These are phyloP conservation scores for Trichocomaceae sp. DNA, from an alignment of 2,329 filamentous ascomycete genomes.

Conservation along the genomic window DNA sequence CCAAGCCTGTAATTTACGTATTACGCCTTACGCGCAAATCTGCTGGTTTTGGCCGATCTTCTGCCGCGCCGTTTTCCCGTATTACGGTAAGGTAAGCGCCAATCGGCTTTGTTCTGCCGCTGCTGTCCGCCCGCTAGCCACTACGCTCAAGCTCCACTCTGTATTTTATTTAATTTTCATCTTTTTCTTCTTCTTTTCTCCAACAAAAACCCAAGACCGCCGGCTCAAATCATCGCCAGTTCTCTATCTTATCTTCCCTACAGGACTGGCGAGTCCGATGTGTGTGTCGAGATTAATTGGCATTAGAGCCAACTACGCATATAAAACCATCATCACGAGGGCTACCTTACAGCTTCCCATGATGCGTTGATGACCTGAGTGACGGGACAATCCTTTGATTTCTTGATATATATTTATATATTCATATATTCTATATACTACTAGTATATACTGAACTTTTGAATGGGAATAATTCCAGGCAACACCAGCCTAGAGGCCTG, in stretches of 20 bases:
- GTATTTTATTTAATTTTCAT: conserved; percentile 22
- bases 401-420: no score
- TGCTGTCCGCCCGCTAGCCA: conserved; percentile 6
- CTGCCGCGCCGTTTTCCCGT: neutral
- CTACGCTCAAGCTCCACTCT: conserved; percentile 14
- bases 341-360: conserved; percentile 32
- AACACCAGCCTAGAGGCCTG: neutral
- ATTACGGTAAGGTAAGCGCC: neutral
- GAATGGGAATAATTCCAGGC: neutral
- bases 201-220: conserved; percentile 54
- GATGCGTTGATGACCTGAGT: conserved; percentile 44
- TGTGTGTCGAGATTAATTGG: conserved; percentile 60
- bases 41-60: neutral
- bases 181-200: conserved; percentile 31
- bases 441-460: neutral
- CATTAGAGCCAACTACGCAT: conserved; percentile 47
- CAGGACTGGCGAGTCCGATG: conserved; percentile 65
- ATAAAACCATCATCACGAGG: conserved; percentile 77
- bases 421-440: neutral
- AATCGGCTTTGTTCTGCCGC: conserved; percentile 14
- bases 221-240: conserved; percentile 69
- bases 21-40: neutral
- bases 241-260: conserved; percentile 31
- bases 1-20: neutral
- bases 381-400: conserved; percentile 32